Evolutionary conservation across 257 asterid genomes (phyloP).

Genomic region (Capsicum chinense): DNA sequence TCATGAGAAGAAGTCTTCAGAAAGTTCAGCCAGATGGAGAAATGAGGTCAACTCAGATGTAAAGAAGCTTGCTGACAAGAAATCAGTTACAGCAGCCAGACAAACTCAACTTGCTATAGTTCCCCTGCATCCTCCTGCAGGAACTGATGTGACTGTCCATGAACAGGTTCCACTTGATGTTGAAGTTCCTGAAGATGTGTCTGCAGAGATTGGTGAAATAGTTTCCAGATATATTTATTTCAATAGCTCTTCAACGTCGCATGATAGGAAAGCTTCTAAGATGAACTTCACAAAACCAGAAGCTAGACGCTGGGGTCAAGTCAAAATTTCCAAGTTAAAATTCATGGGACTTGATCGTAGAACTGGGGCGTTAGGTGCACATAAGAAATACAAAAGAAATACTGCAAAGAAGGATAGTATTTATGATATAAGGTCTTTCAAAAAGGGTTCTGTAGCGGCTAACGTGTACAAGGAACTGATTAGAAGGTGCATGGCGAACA

Average conservation of each 20-base stretch:
- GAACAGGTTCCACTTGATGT: slow-evolving; percentile 41
- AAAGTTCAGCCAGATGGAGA: slow-evolving; percentile 30
- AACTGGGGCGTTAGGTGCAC: slow-evolving; percentile 42
- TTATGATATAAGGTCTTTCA: slow-evolving; percentile 75
- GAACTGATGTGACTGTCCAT: slow-evolving; percentile 31
- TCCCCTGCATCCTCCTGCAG: slow-evolving; percentile 43
- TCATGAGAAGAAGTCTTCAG: slow-evolving; percentile 34
- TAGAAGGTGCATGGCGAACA: slow-evolving; percentile 77
- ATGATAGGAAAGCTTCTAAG: slow-evolving; percentile 49
- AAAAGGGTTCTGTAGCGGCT: slow-evolving; percentile 78
- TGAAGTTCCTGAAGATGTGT: slow-evolving; percentile 44
- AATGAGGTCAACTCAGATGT: slow-evolving; percentile 34
- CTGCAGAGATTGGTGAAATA: slow-evolving; percentile 55
- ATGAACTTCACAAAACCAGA: slow-evolving; percentile 41
- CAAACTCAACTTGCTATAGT: slow-evolving; percentile 40
- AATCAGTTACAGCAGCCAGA: slow-evolving; percentile 23
- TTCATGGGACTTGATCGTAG: slow-evolving; percentile 56
- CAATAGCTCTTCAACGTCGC: slow-evolving; percentile 53
- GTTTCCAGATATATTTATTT: slow-evolving; percentile 58
- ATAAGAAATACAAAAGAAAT: slow-evolving; percentile 39
- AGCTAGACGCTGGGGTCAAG: slow-evolving; percentile 34
- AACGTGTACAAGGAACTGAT: slow-evolving; percentile 83
- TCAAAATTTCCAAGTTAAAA: slow-evolving; percentile 45
- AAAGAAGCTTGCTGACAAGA: slow-evolving; percentile 28
- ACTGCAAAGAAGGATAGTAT: slow-evolving; percentile 68